Evolutionary conservation across 495 filamentous ascomycete species (phyloP), one percentile per base, ranked within the genome.

Genomic region (Talaromyces stipitatus): DNA sequence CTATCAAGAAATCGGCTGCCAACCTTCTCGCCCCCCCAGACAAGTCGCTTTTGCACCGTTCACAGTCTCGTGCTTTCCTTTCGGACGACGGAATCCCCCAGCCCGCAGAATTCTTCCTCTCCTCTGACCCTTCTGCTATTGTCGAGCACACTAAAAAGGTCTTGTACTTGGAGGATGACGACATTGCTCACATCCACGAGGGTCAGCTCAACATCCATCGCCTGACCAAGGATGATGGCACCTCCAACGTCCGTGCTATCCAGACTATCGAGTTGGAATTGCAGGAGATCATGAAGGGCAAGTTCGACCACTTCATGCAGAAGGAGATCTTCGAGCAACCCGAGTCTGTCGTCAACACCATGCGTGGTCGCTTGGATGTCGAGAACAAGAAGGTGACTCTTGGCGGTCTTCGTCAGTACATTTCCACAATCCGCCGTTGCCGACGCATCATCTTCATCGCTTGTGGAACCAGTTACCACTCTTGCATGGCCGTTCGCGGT

Each of bases 111-210:
- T 98, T 98, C 77, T 98, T 96, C 82, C 79, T 97, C 59, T 97
- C 92, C 45, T 98, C 94, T 32, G 94, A 98, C 69, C 95, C 94
- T 12, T 96, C 94, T 48, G 92, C 94, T 58, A 97, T 98, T 62
- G 88, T 98, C 59, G 94, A 98, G 78, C 94, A 98, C 79, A 98
- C 94, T 68, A 98, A 98, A 84, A 98, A 97, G 80, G 94, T 98
- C 36, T 86, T 98, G 65, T 98, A 98, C 76, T 84, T 98, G 48
- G 94, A 98, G 76, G 94, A 98, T 73, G 94, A 98, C 72, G 94
- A 98, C 69, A 96, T 98, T 76, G 94, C 94, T 54, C 94, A 98
- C 78, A 95, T 98, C 64, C 95, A 97, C 75, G 94, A 98, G 71
- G 94, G 94, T 51, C 92, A 92, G 55, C 84, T 98, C 61, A 97